Percentiles rank a stretch among this genome's conserved stretches.
Conservation (phyloP, 208 protist species). For the Trypanosoma grayi region DNA sequence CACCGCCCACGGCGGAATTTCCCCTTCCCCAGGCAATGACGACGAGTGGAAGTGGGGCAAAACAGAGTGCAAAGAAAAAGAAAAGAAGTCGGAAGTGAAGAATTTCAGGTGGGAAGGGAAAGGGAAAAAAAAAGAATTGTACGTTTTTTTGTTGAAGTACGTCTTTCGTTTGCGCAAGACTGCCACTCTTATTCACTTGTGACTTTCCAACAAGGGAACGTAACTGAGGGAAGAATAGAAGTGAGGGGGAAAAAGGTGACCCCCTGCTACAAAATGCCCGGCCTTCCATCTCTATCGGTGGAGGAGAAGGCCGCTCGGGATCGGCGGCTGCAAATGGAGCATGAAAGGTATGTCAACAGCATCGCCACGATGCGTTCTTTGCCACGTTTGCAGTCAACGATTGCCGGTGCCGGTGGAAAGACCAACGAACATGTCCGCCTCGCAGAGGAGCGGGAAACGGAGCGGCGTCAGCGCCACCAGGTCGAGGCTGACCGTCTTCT, state of each 20-base stretch:
- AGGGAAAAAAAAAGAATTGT: neutral
- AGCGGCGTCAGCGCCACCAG: constrained; percentile 50
- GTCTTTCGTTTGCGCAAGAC: constrained; percentile 8
- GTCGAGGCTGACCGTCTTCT: constrained; percentile 29
- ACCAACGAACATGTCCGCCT: constrained; percentile 69
- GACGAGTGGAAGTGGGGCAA: neutral
- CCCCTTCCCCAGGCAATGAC: constrained; percentile 13
- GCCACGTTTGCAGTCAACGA: constrained; percentile 74
- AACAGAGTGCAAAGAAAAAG: neutral
- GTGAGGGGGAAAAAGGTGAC: neutral
- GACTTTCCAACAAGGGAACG: neutral
- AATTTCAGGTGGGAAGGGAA: neutral
- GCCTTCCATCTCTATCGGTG: constrained; percentile 39
- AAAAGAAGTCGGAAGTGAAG: constrained; percentile 8
- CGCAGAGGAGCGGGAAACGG: constrained; percentile 58
- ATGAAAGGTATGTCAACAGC: constrained; percentile 66
- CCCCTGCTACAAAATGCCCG: constrained; percentile 3
- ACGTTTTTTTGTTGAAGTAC: constrained; percentile 14
- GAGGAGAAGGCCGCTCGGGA: constrained; percentile 58
- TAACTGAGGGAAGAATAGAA: constrained; percentile 4
- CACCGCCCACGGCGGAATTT: constrained; percentile 8
- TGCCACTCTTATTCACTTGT: neutral
- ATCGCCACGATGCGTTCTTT: constrained; percentile 72
- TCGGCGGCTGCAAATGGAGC: constrained; percentile 59
- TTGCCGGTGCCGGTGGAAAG: constrained; percentile 77